phyloP scores from a whole-genome alignment of 202 grass and related monocot species.

The Carex arenaria region DNA sequence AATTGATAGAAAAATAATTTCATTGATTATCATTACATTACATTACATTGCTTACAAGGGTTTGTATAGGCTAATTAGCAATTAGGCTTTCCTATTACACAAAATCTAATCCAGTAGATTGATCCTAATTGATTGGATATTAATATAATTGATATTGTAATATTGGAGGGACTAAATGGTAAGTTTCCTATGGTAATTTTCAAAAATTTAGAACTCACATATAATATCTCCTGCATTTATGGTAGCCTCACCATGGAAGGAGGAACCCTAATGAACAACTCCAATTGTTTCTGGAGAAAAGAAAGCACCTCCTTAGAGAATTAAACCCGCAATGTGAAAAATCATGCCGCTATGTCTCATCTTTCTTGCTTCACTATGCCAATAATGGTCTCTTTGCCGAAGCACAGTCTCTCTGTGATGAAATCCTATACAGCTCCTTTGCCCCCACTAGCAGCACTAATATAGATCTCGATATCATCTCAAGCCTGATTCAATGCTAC shows the following conservation, averaged over 20 bases:
- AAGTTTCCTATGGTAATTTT: background rate
- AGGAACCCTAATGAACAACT: background rate
- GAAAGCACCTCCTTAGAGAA: conserved; percentile 3
- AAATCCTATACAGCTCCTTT: conserved; percentile 66
- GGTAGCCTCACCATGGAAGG: background rate
- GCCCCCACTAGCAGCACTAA: background rate
- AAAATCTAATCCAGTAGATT: too few species aligned
- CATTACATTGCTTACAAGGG: too few species aligned
- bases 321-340: conserved; percentile 19
- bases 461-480: conserved; percentile 31
- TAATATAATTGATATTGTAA: too few species aligned
- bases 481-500: conserved; percentile 41
- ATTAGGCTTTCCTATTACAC: too few species aligned
- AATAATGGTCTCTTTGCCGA: conserved; percentile 49
- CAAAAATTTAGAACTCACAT: background rate
- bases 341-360: conserved; percentile 12
- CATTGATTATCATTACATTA: too few species aligned
- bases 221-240: background rate
- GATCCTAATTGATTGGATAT: too few species aligned
- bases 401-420: conserved; percentile 58
- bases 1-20: too few species aligned
- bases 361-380: conserved; percentile 52
- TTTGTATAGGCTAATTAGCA: too few species aligned
- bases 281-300: background rate
- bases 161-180: background rate